Conservation (phyloP, 2,329 filamentous ascomycete species). For the Calonectria henricotiae region DNA sequence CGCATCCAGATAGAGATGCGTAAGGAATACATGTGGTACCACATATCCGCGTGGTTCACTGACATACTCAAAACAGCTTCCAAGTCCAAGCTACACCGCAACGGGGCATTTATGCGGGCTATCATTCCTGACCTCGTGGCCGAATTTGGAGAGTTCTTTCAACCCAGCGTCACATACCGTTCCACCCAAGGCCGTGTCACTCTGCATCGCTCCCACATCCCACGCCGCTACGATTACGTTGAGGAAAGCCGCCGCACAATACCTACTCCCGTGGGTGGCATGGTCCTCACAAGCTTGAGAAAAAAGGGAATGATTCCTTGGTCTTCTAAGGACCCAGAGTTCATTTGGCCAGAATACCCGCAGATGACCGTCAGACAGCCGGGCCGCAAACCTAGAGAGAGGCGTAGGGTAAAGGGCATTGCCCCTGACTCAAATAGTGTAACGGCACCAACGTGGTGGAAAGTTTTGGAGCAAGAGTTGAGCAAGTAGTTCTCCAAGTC, state of each 20-base stretch:
- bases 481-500: constrained; percentile 46
- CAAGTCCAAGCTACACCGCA: constrained; percentile 44
- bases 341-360: constrained; percentile 48
- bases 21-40: constrained; percentile 56
- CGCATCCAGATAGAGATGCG: constrained; percentile 53
- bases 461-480: constrained; percentile 53
- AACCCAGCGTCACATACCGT: constrained; percentile 54
- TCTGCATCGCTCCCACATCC: constrained; percentile 48
- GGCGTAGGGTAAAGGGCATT: constrained; percentile 41
- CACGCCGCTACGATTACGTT: constrained; percentile 47
- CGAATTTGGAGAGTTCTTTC: constrained; percentile 58
- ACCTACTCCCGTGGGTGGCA: constrained; percentile 37
- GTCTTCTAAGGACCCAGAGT: constrained; percentile 41
- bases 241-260: constrained; percentile 48
- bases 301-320: constrained; percentile 30
- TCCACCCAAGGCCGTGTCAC: constrained; percentile 54
- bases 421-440: constrained; percentile 46
- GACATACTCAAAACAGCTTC: constrained; percentile 52
- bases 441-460: constrained; percentile 52
- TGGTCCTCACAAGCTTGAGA: background rate
- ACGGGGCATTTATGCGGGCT: constrained; percentile 42
- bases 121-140: constrained; percentile 55
- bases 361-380: constrained; percentile 49
- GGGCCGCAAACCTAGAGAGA: constrained; percentile 48
- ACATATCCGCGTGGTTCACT: constrained; percentile 52